Evolutionary conservation across 129 eudicot species (phyloP).

Genomic region (Daucus carota): DNA sequence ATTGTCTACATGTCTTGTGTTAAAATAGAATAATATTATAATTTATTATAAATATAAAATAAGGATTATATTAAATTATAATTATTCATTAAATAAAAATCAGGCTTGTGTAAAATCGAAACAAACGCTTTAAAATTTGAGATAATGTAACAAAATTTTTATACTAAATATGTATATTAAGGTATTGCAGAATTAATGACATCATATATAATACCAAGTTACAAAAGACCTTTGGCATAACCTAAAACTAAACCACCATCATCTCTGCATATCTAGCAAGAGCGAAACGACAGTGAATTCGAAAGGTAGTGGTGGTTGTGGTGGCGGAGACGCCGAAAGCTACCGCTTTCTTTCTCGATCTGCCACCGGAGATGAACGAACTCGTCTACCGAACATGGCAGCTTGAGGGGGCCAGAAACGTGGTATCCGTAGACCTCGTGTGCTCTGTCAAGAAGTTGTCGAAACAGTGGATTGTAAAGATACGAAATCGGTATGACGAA

Average conservation of each 20-base stretch:
- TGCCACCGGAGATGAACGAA: slow-evolving; percentile 19
- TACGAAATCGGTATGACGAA: slow-evolving; percentile 4
- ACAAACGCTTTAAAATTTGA: too few species aligned
- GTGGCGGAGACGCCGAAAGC: background rate
- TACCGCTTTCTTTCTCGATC: slow-evolving; percentile 20
- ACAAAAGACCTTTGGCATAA: too few species aligned
- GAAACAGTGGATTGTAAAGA: slow-evolving; percentile 15
- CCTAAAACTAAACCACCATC: background rate
- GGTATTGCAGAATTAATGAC: too few species aligned
- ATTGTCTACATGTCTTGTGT: too few species aligned
- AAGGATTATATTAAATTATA: too few species aligned
- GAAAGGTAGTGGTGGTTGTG: slow-evolving; percentile 11
- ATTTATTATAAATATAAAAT: too few species aligned
- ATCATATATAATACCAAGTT: too few species aligned
- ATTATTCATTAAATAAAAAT: too few species aligned
- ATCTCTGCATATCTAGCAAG: background rate
- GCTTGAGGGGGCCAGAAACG: slow-evolving; percentile 13
- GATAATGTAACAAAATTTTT: too few species aligned
- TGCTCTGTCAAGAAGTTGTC: slow-evolving; percentile 9
- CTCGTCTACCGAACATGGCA: slow-evolving; percentile 19
- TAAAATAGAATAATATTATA: too few species aligned
- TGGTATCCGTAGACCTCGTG: slow-evolving; percentile 4
- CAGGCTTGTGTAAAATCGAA: too few species aligned
- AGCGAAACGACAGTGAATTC: background rate
- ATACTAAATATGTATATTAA: too few species aligned